These are phyloP conservation scores for Sarocladium brachiariae DNA, from an alignment of 2,329 filamentous ascomycete genomes.

Conservation along the genomic window DNA sequence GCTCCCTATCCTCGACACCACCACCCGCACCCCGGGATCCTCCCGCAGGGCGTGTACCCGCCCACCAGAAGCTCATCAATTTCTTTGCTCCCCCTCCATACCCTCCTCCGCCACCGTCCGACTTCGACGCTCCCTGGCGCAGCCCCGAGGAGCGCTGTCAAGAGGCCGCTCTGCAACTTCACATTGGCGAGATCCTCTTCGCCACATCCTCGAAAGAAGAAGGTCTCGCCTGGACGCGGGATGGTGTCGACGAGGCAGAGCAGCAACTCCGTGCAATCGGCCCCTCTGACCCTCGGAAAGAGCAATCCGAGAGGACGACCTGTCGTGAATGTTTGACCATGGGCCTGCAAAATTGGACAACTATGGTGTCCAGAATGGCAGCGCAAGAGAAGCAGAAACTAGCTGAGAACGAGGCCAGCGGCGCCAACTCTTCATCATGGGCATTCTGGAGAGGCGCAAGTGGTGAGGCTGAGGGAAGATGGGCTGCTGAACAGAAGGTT, in stretches of 20 bases:
- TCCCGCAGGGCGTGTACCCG: slow-evolving; percentile 17
- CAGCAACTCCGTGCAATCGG: slow-evolving; percentile 48
- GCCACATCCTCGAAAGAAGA: slow-evolving; percentile 54
- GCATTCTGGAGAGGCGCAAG: slow-evolving; percentile 26
- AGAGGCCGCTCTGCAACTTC: slow-evolving; percentile 78
- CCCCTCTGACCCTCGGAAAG: slow-evolving; percentile 13
- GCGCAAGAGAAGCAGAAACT: slow-evolving; percentile 31
- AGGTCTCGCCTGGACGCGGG: slow-evolving; percentile 82
- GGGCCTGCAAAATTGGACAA: slow-evolving; percentile 74
- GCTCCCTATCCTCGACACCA: slow-evolving; percentile 39
- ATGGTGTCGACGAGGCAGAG: slow-evolving; percentile 77
- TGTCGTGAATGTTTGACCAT: slow-evolving; percentile 73
- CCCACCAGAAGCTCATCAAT: slow-evolving; percentile 18
- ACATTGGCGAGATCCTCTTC: slow-evolving; percentile 91
- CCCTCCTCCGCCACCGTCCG: slow-evolving; percentile 63
- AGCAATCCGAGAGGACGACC: slow-evolving; percentile 36
- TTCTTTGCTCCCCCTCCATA: slow-evolving; percentile 49
- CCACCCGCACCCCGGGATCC: slow-evolving; percentile 14
- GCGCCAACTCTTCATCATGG: slow-evolving; percentile 12
- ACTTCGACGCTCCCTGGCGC: slow-evolving; percentile 59
- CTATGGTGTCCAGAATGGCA: slow-evolving; percentile 66
- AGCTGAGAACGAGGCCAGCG: slow-evolving; percentile 25
- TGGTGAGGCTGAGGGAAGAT: slow-evolving; percentile 35
- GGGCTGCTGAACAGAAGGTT: slow-evolving; percentile 49
- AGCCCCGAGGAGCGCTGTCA: slow-evolving; percentile 64